phyloP scores from a whole-genome alignment of 768 basidiomycete genomes.

The Lactarius hatsudake region DNA sequence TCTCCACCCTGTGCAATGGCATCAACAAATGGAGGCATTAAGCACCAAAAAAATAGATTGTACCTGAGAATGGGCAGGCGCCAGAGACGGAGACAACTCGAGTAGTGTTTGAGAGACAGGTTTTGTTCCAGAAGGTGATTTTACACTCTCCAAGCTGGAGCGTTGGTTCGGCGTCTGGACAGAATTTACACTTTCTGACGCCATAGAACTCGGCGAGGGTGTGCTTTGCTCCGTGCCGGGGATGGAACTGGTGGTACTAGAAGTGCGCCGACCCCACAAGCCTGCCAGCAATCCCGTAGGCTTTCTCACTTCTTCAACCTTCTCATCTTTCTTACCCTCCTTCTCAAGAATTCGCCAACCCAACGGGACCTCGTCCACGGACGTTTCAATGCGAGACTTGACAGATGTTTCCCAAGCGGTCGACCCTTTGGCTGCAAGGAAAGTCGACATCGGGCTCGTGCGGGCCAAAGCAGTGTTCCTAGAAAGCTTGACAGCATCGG shows the following conservation, averaged over 20 bases:
- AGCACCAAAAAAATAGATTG: slow-evolving; percentile 22
- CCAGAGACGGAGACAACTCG: background rate
- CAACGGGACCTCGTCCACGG: slow-evolving; percentile 58
- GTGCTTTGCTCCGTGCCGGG: slow-evolving; percentile 3
- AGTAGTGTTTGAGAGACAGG: slow-evolving; percentile 3
- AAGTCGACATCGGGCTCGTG: slow-evolving; percentile 65
- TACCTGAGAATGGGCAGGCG: slow-evolving; percentile 10
- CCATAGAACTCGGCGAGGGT: background rate
- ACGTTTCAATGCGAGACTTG: slow-evolving; percentile 48
- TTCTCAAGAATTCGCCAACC: slow-evolving; percentile 74
- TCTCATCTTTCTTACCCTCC: slow-evolving; percentile 40
- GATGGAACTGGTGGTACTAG: slow-evolving; percentile 5
- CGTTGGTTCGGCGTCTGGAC: slow-evolving; percentile 1
- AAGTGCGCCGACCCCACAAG: slow-evolving; percentile 56
- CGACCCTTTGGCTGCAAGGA: slow-evolving; percentile 67
- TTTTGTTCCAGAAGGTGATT: slow-evolving; percentile 4
- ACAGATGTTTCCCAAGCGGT: slow-evolving; percentile 73
- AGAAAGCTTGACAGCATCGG: slow-evolving; percentile 61
- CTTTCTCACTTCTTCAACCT: slow-evolving; percentile 45
- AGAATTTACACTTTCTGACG: slow-evolving; percentile 4
- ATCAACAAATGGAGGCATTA: slow-evolving; percentile 25
- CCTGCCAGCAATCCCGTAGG: slow-evolving; percentile 58
- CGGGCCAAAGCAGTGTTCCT: slow-evolving; percentile 53
- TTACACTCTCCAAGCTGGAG: slow-evolving; percentile 10
- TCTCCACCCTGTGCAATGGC: slow-evolving; percentile 26